Evolutionary conservation across 1,284 basidiomycete species (phyloP), one percentile per base, ranked within the genome.

Genomic region (Waitea zeae): DNA sequence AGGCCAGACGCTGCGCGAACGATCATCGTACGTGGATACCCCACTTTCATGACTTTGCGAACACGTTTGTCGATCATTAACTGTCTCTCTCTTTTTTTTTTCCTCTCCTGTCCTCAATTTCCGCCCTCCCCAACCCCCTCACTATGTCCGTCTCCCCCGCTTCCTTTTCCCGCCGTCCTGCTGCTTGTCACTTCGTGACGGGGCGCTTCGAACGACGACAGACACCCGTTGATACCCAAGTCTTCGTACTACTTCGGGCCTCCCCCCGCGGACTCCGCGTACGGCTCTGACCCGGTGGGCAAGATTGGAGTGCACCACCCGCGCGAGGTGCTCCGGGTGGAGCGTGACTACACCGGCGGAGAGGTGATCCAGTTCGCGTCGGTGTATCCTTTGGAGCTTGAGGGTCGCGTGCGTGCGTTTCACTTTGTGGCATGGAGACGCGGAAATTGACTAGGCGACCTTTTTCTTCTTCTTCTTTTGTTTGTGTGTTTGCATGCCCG

Each of bases 241-340:
- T 86, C 82, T 0, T 67, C 78, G 17, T 86, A 84, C 53, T 82
- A 82, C 49, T 79, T 74, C 52, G 81, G 80, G n/a, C 78, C 81
- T 3, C 81, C 82, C 12, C 62, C 73, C 3, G 49, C 66, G 14
- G 71, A 72, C 41, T 65, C 77, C 20, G 83, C 82, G 17, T 89
- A 70, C 48, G 80, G 80, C 2, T 76, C 76, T 1, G 53, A 62
- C 12, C 81, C 83, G 1, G 53, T 76, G n/a, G 84, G 84, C 2
- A 75, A 76, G 36, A 75, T 88, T 37, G 81, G 81, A 4, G 53
- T 79, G 15, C 79, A 88, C 49, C 73, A 82, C 45, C 82, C 84
- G n/a, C 69, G 84, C 35, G 84, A 89, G 54, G 69, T 89, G 39
- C 57, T 89, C 38, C 64, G 84, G 24, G 61, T 89, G 34, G 84